Conservation (phyloP, 2,329 filamentous ascomycete genomes). For the Talaromyces amestolkiae region DNA sequence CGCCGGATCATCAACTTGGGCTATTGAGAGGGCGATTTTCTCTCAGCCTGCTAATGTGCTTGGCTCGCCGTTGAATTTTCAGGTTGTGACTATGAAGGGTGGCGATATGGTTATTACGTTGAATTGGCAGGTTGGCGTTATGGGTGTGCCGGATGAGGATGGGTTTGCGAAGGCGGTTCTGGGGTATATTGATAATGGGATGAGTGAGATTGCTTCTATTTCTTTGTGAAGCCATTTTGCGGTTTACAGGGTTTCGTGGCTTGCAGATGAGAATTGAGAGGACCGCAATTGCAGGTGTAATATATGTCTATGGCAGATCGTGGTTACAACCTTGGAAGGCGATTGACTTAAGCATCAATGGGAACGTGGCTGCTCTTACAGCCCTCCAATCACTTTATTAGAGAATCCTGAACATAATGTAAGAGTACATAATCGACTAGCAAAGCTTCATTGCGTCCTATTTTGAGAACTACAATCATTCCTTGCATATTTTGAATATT, state of each 20-base stretch:
- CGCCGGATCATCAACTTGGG: not conserved
- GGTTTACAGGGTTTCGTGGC: not conserved
- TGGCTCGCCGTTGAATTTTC: constrained; percentile 42
- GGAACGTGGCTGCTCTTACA: not conserved
- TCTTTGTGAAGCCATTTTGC: not conserved
- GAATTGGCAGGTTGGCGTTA: constrained; percentile 46
- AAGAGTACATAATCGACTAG: not conserved
- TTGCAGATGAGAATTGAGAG: not conserved
- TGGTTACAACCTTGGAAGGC: not conserved
- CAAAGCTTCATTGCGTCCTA: not conserved
- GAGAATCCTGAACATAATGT: not conserved
- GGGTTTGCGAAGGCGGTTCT: not conserved
- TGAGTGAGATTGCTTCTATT: not conserved
- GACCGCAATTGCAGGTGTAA: not conserved
- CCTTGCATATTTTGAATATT: not conserved
- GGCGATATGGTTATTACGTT: constrained; percentile 40
- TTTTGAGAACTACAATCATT: not conserved
- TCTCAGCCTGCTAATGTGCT: constrained; percentile 44
- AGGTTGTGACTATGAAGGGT: constrained; percentile 40
- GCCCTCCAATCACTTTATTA: not conserved
- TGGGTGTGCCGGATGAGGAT: constrained; percentile 38
- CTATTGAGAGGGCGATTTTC: constrained; percentile 43
- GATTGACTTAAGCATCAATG: no score
- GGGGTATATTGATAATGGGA: not conserved
- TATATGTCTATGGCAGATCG: not conserved